Base-by-base conservation (phyloP, 2,329 filamentous ascomycete species). In the Keithomyces neogunnii region DNA sequence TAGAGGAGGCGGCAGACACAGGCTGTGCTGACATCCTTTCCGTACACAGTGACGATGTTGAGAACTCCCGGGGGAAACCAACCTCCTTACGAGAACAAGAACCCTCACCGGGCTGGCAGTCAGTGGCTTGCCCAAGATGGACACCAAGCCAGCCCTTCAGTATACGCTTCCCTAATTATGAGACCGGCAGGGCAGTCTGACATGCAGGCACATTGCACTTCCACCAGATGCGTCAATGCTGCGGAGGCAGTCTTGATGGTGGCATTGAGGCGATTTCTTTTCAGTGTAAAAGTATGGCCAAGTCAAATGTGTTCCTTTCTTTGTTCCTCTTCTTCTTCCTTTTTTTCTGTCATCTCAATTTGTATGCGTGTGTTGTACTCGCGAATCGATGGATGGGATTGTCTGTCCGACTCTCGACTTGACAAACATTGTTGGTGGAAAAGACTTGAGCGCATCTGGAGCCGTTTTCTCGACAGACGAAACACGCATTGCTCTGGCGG, bases 401-500 rank as follows among this genome's bases (percentile, higher is more conserved):
- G 56, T 81, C 79, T 56, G 53, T 31, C 66, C 82, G 69, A 56
- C 78, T 72, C 49, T 78, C 70, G 65, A 78, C 78, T 54, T 78
- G 46, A 87, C 81, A 65, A 85, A 89, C 62, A 54, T 89, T 89
- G 72, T 88, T 86, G 69, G 89, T 89, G 69, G 88, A 89, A 8
- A 89, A 75, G 10, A 87, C 59, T 80, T 82, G 60, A 72, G 75
- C 60, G 85, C 85, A 66, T 89, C 89, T 8, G 67, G 67, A 10
- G 66, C 67, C 36, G 57, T 66, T 38, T 68, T 61, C 50, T 67
- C 45, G 13, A 49, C 13, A 28, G 40, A 44, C 10, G 28, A 11
- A 4, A 28, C 40, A 26, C 28, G 9, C 40, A 44, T 44, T 44
- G 40, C 30, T 30, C 11, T 28, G 3, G 10, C 26, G 30, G 40